Evolutionary conservation across 164 flowering plant species (phyloP).

Genomic region (Stephania cephalantha): DNA sequence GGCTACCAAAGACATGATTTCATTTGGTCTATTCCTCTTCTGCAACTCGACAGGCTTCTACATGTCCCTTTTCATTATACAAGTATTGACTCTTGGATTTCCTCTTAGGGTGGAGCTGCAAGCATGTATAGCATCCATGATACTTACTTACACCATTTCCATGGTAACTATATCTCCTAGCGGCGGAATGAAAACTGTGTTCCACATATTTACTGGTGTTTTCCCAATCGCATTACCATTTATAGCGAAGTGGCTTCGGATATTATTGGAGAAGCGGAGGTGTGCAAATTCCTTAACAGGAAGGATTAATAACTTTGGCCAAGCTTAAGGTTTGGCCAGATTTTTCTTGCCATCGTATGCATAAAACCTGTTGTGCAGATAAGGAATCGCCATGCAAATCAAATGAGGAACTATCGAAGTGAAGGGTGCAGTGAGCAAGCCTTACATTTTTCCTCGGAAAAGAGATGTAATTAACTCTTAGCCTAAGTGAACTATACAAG

Average conservation of each 20-base stretch:
- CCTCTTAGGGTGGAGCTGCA: slow-evolving; percentile 11
- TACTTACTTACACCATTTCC: slow-evolving; percentile 1
- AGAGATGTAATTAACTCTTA: neutral
- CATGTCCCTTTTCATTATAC: slow-evolving; percentile 9
- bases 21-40: slow-evolving; percentile 5
- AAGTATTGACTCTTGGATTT: slow-evolving; percentile 9
- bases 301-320: neutral
- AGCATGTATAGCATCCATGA: neutral
- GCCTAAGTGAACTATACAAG: neutral
- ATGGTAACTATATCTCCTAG: neutral
- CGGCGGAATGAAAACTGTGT: neutral
- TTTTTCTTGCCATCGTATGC: neutral
- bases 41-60: slow-evolving; percentile 12
- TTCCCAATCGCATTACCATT: neutral
- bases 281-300: neutral
- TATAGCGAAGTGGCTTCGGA: neutral
- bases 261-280: neutral
- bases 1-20: neutral
- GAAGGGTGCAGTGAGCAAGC: neutral
- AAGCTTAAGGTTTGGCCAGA: neutral
- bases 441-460: neutral
- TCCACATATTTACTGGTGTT: neutral
- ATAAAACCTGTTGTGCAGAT: neutral
- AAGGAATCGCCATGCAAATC: neutral
- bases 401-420: neutral